Base-by-base conservation (phyloP, 768 basidiomycete genomes). In the Suillus discolor region DNA sequence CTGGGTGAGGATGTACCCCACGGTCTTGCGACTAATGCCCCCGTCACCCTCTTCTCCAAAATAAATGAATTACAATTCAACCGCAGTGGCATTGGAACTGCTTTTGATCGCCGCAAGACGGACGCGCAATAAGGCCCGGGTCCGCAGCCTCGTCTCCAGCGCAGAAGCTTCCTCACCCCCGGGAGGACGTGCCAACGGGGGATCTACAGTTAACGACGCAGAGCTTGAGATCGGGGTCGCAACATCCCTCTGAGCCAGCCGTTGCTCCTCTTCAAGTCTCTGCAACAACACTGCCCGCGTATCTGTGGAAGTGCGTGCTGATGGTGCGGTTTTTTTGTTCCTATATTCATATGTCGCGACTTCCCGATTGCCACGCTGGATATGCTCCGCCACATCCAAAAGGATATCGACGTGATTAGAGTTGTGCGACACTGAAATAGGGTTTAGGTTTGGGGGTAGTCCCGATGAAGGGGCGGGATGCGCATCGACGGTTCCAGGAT, bases 51-150 rank as follows among this genome's bases (percentile, higher is more conserved):
- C 51, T 53, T 54, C 28, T 38, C 44, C 31, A 12, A 53, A 28
- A 36, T 57, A 20, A 63, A 38, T 39, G 38, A 49, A 62, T 62
- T 62, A 38, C 34, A 44, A 34, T 49, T 61, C 34, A 42, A 49
- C 25, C 18, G 59, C 42, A 59, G 49, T n/a, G 20, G 16, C 23
- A 59, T 57, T 61, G 25, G 18, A 36, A 49, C 57, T 61, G 36
- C 74, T 74, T 71, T 80, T 84, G 65, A 79, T 83, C 25, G 81
- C 81, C 25, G 81, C 81, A 31, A 87, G 79, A 41, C 83, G 81
- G 31, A 80, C 79, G 31, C 79, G 82, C 68, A 87, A 69, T 65
- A 79, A 83, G 47, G 84, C 83, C 69, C 82, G 83, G 61, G 73
- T 75, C 61, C 85, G 83, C 68, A 87, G 75, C 63, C 75, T 77